Percentiles rank a stretch among this genome's conserved stretches.
These are phyloP conservation scores for Boletus pseudo-olivaceus DNA, from an alignment of 768 basidiomycete species.

Conservation along the genomic window DNA sequence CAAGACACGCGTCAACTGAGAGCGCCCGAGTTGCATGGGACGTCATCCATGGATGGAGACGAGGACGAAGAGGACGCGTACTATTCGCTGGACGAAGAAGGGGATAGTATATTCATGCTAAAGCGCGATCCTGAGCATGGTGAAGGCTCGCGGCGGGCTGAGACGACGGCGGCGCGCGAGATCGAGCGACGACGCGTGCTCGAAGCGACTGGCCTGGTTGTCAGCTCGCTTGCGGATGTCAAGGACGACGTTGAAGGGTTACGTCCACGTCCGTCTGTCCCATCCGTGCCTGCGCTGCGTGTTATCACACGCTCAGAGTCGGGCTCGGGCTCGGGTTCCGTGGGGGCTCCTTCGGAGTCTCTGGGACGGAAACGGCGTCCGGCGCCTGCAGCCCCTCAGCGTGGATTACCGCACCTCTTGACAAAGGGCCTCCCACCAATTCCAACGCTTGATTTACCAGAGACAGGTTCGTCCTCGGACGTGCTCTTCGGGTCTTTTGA, in stretches of 20 bases:
- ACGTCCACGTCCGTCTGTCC: conserved; percentile 15
- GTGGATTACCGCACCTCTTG: conserved; percentile 13
- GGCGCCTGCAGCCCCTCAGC: conserved; percentile 23
- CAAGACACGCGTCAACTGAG: conserved; percentile 6
- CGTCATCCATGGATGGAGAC: conserved; percentile 20
- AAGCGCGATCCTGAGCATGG: conserved; percentile 8
- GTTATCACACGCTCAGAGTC: conserved; percentile 5
- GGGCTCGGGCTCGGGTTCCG: conserved; percentile 7
- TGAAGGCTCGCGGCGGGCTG: conserved; percentile 39
- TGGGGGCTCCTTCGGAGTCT: conserved; percentile 42
- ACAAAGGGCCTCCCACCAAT: conserved; percentile 56
- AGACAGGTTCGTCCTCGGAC: conserved; percentile 6
- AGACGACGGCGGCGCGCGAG: conserved; percentile 60
- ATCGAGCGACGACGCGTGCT: conserved; percentile 77
- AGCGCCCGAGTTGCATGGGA: conserved; percentile 5
- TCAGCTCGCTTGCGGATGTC: conserved; percentile 38
- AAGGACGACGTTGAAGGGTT: not conserved
- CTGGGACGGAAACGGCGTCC: conserved; percentile 25
- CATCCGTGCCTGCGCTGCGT: not conserved
- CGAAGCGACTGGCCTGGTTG: conserved; percentile 83
- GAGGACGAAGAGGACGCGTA: conserved; percentile 35
- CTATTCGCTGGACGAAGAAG: conserved; percentile 29
- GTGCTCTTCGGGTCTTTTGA: not conserved
- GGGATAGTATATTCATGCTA: conserved; percentile 17
- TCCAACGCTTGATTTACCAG: conserved; percentile 34